phyloP scores from a whole-genome alignment of 2,329 filamentous ascomycete genomes.

The Dothideomycetes sp. region DNA sequence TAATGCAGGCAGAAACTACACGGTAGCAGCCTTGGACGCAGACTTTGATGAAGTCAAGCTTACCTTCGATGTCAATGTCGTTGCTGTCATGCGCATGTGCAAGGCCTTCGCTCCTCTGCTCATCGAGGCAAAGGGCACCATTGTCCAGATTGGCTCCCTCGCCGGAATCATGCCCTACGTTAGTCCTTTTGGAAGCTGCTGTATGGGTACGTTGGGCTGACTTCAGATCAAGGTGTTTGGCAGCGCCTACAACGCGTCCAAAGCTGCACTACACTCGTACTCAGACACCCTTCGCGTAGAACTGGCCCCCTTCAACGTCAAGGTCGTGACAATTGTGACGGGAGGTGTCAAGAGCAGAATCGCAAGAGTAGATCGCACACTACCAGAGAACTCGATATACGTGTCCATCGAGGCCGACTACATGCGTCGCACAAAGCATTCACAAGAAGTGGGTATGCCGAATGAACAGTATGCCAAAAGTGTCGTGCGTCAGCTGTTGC shows the following conservation, averaged over 20 bases:
- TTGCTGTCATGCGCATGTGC: constrained; percentile 47
- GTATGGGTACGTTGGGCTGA: not conserved
- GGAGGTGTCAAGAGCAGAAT: constrained; percentile 51
- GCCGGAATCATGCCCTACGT: constrained; percentile 33
- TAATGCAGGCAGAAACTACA: constrained; percentile 47
- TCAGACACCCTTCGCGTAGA: constrained; percentile 48
- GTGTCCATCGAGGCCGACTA: constrained; percentile 42
- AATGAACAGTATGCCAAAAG: constrained; percentile 42
- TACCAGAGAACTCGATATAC: constrained; percentile 41
- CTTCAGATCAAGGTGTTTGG: constrained; percentile 19
- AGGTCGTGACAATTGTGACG: constrained; percentile 40
- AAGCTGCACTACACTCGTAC: constrained; percentile 49
- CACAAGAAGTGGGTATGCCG: constrained; percentile 42
- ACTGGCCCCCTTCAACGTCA: constrained; percentile 38
- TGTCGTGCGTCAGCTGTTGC: constrained; percentile 43
- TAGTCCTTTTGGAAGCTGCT: not conserved
- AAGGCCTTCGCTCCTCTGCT: constrained; percentile 45
- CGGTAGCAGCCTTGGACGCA: constrained; percentile 46
- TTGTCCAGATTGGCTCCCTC: constrained; percentile 28
- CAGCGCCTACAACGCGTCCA: constrained; percentile 45
- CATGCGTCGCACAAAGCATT: constrained; percentile 39
- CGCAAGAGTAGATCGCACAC: constrained; percentile 37
- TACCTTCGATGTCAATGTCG: constrained; percentile 45
- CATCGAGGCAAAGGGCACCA: constrained; percentile 28
- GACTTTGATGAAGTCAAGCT: constrained; percentile 35